Evolutionary conservation across 176 grass and related monocot species (phyloP).

Genomic region (Rhynchospora pubera): DNA sequence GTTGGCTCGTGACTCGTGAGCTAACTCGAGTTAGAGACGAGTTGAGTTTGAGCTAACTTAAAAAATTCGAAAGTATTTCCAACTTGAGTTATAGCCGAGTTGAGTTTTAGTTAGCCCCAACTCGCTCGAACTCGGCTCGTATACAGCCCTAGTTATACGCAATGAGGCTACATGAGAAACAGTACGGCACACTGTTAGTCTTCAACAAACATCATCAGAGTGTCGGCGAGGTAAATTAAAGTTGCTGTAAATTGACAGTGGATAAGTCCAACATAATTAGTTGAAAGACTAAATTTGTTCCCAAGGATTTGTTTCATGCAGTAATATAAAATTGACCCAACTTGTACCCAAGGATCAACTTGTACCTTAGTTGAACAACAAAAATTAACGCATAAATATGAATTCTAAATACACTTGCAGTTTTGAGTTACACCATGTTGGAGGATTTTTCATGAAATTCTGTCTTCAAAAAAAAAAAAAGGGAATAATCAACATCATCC

Average conservation of each 20-base stretch:
- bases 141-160: too few relatives aligned
- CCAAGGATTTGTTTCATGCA: background rate
- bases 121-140: too few relatives aligned
- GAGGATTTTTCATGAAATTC: background rate
- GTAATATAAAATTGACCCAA: background rate
- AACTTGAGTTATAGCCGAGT: too few relatives aligned
- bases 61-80: too few relatives aligned
- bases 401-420: slow-evolving; percentile 38
- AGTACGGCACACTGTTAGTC: background rate
- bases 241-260: background rate
- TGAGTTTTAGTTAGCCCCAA: too few relatives aligned
- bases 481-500: background rate
- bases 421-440: slow-evolving; percentile 37
- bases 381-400: slow-evolving; percentile 17
- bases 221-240: slow-evolving; percentile 34
- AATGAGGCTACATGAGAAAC: background rate
- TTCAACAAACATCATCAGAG: slow-evolving; percentile 42
- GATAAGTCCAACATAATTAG: background rate
- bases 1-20: too few relatives aligned
- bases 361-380: background rate
- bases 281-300: background rate
- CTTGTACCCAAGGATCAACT: background rate
- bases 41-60: too few relatives aligned
- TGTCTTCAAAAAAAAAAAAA: background rate
- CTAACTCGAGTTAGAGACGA: too few relatives aligned